A percentile compares a stretch with the other conserved stretches of the same genome.
Conservation (phyloP, 495 filamentous ascomycete species). For the Parathielavia hyrcaniae region DNA sequence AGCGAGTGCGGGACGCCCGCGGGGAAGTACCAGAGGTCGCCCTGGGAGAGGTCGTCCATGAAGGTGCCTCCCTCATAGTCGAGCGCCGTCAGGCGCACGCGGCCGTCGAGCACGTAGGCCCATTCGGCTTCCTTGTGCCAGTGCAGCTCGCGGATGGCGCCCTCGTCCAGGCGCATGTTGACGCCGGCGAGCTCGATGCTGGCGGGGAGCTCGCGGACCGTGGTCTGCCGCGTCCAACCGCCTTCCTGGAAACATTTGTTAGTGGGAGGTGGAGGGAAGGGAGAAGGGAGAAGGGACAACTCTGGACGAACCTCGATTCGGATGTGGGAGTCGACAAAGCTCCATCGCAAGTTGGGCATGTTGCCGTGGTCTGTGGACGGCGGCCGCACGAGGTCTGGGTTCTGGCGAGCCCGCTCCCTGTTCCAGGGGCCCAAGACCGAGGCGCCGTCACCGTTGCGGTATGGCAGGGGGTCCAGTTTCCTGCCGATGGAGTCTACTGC, state of each 20-base stretch:
- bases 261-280: not conserved
- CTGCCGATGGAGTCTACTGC: constrained; percentile 53
- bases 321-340: constrained; percentile 60
- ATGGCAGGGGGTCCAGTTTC: constrained; percentile 55
- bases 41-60: constrained; percentile 61
- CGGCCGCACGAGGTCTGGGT: constrained; percentile 57
- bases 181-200: constrained; percentile 59
- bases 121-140: constrained; percentile 71
- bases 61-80: constrained; percentile 64
- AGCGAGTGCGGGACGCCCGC: constrained; percentile 63
- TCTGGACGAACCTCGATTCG: constrained; percentile 50
- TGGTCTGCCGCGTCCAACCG: constrained; percentile 64
- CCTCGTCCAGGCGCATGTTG: constrained; percentile 61
- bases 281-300: not conserved
- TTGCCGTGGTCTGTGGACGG: constrained; percentile 60
- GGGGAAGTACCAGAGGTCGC: constrained; percentile 74
- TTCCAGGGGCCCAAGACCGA: constrained; percentile 62
- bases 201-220: constrained; percentile 52
- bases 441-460: constrained; percentile 57
- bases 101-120: constrained; percentile 58
- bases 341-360: constrained; percentile 60
- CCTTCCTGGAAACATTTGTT: constrained; percentile 46
- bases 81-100: constrained; percentile 56
- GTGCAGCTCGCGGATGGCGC: constrained; percentile 66
- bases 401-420: constrained; percentile 53